These are phyloP conservation scores for Aristolochia californica DNA, from an alignment of 164 flowering plant genomes.

Conservation along the genomic window DNA sequence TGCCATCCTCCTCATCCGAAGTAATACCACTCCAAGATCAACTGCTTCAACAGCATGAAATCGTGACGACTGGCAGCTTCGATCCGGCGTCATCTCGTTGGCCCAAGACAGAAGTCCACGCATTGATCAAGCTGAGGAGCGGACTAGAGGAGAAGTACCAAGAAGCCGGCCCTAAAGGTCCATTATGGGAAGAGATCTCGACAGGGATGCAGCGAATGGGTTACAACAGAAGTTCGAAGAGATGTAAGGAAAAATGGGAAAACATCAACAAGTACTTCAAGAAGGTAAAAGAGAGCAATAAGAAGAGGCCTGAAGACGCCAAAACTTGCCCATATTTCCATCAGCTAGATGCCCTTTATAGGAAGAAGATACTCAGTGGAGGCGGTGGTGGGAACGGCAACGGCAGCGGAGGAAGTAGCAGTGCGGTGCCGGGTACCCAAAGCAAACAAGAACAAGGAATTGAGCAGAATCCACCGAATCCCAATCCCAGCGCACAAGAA, in stretches of 20 bases:
- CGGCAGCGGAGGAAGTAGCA: conserved; percentile 7
- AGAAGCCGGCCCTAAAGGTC: conserved; percentile 60
- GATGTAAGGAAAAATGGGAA: conserved; percentile 81
- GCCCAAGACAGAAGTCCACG: conserved; percentile 56
- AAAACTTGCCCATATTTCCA: conserved; percentile 61
- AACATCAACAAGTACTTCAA: conserved; percentile 67
- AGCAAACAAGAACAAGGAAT: conserved; percentile 2
- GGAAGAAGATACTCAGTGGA: conserved; percentile 21
- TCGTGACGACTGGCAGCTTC: conserved; percentile 15
- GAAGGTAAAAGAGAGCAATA: conserved; percentile 65
- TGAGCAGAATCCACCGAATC: not conserved
- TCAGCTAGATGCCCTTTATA: conserved; percentile 37
- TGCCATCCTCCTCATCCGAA: conserved; percentile 15
- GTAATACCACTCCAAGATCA: conserved; percentile 21
- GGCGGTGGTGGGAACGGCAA: conserved; percentile 4
- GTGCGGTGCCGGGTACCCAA: not conserved
- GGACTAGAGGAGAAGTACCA: conserved; percentile 46
- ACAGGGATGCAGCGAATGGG: conserved; percentile 42
- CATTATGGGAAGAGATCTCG: conserved; percentile 65
- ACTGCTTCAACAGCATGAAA: conserved; percentile 23
- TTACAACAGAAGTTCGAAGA: conserved; percentile 46
- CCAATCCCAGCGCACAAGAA: not conserved
- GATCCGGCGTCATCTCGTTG: conserved; percentile 47
- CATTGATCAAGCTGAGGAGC: conserved; percentile 45
- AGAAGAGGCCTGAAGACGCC: conserved; percentile 61